phyloP scores from a whole-genome alignment of 805 yeast genomes.

The Yamadazyma akitaensis region DNA sequence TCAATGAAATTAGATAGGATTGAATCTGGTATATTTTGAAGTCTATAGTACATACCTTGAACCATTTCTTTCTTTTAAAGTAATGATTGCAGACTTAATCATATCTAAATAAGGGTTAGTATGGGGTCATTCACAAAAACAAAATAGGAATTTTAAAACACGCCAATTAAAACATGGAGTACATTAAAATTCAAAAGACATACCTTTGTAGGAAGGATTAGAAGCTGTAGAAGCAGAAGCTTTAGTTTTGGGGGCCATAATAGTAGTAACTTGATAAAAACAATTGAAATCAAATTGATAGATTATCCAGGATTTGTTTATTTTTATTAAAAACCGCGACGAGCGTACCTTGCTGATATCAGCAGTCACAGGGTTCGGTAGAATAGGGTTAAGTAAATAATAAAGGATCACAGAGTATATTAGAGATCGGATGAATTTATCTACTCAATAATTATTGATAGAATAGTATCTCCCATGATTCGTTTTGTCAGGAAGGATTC shows the following conservation, averaged over 20 bases:
- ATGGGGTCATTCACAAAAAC: constrained; percentile 1
- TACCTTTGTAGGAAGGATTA: constrained; percentile 48
- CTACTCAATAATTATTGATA: no score
- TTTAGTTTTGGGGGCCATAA: constrained; percentile 36
- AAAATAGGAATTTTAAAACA: not conserved
- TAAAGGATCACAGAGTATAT: not conserved
- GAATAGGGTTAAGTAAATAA: not conserved
- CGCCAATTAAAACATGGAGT: constrained; percentile 1
- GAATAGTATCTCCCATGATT: not conserved
- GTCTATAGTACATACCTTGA: constrained; percentile 49
- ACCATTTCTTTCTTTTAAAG: constrained; percentile 79
- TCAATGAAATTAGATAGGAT: not conserved
- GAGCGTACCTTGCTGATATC: not conserved
- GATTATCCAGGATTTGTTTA: constrained; percentile 10
- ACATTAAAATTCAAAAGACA: constrained; percentile 13
- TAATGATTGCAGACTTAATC: constrained; percentile 63
- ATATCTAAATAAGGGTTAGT: constrained; percentile 38
- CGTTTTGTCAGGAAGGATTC: no score
- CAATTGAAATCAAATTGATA: not conserved
- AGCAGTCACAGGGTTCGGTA: constrained; percentile 5
- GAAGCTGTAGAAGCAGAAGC: constrained; percentile 18
- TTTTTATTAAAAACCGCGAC: constrained; percentile 16
- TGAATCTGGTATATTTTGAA: not conserved
- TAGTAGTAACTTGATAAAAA: constrained; percentile 5
- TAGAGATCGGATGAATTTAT: not conserved